Evolutionary conservation across 192 early-diverging fungal genomes (phyloP).

Genomic region (Backusella westeae): DNA sequence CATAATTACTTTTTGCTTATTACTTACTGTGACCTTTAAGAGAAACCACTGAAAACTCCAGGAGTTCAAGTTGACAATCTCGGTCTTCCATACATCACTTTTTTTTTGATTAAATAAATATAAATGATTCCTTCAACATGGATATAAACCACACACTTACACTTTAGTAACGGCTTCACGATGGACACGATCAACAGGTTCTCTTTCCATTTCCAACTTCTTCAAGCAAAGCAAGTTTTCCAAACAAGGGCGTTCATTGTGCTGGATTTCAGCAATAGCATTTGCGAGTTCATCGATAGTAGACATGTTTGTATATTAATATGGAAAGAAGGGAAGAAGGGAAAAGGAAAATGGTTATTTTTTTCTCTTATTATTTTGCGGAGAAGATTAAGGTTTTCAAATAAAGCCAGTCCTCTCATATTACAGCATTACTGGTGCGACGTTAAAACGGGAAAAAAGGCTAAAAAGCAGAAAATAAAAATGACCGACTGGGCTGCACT

Average conservation of each 20-base stretch:
- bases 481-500: background rate
- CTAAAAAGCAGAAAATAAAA: constrained; percentile 3
- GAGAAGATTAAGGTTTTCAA: background rate
- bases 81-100: constrained; percentile 20
- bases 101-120: background rate
- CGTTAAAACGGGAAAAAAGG: background rate
- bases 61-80: constrained; percentile 5
- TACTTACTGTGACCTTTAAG: constrained; percentile 28
- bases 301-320: constrained; percentile 5
- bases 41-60: constrained; percentile 23
- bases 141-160: constrained; percentile 17
- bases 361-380: background rate
- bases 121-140: background rate
- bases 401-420: background rate
- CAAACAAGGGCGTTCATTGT: constrained; percentile 23
- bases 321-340: background rate
- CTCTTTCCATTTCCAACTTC: constrained; percentile 12
- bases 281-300: constrained; percentile 25
- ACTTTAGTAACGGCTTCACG: constrained; percentile 23
- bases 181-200: constrained; percentile 17
- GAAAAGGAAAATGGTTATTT: background rate
- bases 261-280: constrained; percentile 28
- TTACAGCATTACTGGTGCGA: background rate
- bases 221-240: constrained; percentile 10
- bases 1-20: no score